phyloP scores from a whole-genome alignment of 2,329 filamentous ascomycete species.

The Dothistroma septosporum region DNA sequence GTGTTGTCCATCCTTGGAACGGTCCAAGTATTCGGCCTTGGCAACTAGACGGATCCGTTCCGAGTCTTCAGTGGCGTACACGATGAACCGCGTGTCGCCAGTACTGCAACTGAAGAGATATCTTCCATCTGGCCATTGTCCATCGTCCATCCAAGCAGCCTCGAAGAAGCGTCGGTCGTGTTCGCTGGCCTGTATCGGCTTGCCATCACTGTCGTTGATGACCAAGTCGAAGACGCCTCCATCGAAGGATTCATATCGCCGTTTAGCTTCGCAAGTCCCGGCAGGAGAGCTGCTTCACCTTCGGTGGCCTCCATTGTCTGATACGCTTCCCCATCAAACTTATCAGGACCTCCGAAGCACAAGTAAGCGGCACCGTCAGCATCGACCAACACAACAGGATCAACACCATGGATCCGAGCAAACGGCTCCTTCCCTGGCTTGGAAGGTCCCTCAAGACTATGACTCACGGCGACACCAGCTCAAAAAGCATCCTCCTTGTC shows the following conservation, averaged over 20 bases:
- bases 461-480: conserved; percentile 65
- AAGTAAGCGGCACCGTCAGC: conserved; percentile 57
- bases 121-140: conserved; percentile 47
- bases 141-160: conserved; percentile 77
- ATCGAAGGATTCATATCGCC: conserved; percentile 63
- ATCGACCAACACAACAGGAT: conserved; percentile 72
- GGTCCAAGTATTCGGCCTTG: conserved; percentile 68
- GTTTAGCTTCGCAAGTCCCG: conserved; percentile 62
- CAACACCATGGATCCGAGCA: conserved; percentile 68
- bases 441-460: conserved; percentile 67
- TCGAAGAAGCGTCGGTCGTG: conserved; percentile 76
- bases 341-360: conserved; percentile 72
- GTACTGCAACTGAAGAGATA: conserved; percentile 31
- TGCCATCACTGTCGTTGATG: conserved; percentile 59
- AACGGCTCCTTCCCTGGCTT: conserved; percentile 61
- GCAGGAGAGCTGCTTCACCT: conserved; percentile 57
- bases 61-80: conserved; percentile 61
- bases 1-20: conserved; percentile 75
- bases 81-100: conserved; percentile 71
- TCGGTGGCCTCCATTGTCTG: conserved; percentile 43
- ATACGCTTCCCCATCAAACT: conserved; percentile 49
- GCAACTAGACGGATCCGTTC: conserved; percentile 69
- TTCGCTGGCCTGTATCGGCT: conserved; percentile 60
- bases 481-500: conserved; percentile 67
- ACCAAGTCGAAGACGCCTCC: conserved; percentile 55